These are phyloP conservation scores for Chrysanthemum makinoi DNA, from an alignment of 129 eudicot species.

Conservation along the genomic window DNA sequence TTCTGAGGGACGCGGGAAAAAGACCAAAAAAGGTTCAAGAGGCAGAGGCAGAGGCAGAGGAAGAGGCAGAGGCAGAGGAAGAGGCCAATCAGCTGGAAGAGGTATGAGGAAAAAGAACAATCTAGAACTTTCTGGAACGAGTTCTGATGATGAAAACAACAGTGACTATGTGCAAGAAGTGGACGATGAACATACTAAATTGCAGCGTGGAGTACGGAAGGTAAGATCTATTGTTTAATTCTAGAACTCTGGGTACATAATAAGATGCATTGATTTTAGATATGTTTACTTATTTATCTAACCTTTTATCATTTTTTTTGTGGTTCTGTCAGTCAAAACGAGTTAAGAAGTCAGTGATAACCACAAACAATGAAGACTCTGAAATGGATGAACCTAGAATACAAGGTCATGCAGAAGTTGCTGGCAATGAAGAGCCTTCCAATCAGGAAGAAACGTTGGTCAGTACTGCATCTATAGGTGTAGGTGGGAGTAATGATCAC, in stretches of 20 bases:
- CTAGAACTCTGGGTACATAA: not conserved
- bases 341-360: conserved; percentile 51
- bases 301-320: conserved; percentile 14
- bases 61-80: conserved; percentile 33
- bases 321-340: conserved; percentile 60
- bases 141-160: conserved; percentile 38
- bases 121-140: conserved; percentile 37
- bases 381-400: conserved; percentile 27
- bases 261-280: too few relatives aligned
- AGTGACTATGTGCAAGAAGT: conserved; percentile 35
- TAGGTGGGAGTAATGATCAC: conserved; percentile 4
- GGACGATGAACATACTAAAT: conserved; percentile 29
- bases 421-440: conserved; percentile 13
- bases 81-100: conserved; percentile 37
- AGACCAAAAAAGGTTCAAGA: conserved; percentile 28
- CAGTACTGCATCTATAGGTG: conserved; percentile 10
- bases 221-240: conserved; percentile 35
- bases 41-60: conserved; percentile 35
- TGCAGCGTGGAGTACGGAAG: conserved; percentile 43
- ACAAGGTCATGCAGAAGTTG: conserved; percentile 26
- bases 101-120: conserved; percentile 37
- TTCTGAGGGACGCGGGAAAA: conserved; percentile 24
- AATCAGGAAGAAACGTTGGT: conserved; percentile 17
- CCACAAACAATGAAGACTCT: conserved; percentile 33
- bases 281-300: not conserved